These are phyloP conservation scores for Colletotrichum noveboracense DNA, from an alignment of 2,329 filamentous ascomycete genomes.

Conservation along the genomic window DNA sequence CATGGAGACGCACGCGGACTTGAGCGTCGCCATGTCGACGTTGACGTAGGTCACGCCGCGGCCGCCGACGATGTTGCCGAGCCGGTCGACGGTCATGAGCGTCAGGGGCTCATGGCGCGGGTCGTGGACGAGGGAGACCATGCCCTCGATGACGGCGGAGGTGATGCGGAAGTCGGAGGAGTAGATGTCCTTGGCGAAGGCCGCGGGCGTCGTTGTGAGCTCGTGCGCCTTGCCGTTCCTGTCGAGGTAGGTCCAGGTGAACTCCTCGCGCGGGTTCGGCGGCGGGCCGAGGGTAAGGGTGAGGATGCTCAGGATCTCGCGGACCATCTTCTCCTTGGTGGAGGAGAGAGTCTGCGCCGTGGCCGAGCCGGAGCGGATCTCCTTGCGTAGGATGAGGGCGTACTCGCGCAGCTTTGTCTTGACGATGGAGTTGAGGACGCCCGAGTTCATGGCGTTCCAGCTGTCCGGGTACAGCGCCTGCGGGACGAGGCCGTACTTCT, in stretches of 20 bases:
- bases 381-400: slow-evolving; percentile 71
- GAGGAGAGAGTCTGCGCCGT: slow-evolving; percentile 44
- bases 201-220: slow-evolving; percentile 68
- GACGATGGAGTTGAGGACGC: slow-evolving; percentile 73
- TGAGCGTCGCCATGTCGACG: slow-evolving; percentile 75
- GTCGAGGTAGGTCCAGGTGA: slow-evolving; percentile 83
- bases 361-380: slow-evolving; percentile 44
- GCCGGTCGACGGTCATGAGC: slow-evolving; percentile 76
- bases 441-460: slow-evolving; percentile 77
- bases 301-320: slow-evolving; percentile 81
- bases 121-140: slow-evolving; percentile 86
- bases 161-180: slow-evolving; percentile 64
- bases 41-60: slow-evolving; percentile 82
- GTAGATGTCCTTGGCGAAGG: slow-evolving; percentile 74
- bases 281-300: slow-evolving; percentile 83
- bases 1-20: slow-evolving; percentile 77
- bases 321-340: slow-evolving; percentile 76
- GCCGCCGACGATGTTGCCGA: slow-evolving; percentile 83
- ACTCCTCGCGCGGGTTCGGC: slow-evolving; percentile 70
- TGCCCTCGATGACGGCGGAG: slow-evolving; percentile 65
- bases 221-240: slow-evolving; percentile 67
- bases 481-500: slow-evolving; percentile 88
- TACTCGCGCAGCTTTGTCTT: slow-evolving; percentile 89
- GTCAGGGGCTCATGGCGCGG: slow-evolving; percentile 77
- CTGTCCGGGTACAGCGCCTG: slow-evolving; percentile 82